Percentiles rank a stretch among this genome's conserved stretches.
phyloP scores from a whole-genome alignment of 106 monocot genomes.

The Dendrobium officinale region DNA sequence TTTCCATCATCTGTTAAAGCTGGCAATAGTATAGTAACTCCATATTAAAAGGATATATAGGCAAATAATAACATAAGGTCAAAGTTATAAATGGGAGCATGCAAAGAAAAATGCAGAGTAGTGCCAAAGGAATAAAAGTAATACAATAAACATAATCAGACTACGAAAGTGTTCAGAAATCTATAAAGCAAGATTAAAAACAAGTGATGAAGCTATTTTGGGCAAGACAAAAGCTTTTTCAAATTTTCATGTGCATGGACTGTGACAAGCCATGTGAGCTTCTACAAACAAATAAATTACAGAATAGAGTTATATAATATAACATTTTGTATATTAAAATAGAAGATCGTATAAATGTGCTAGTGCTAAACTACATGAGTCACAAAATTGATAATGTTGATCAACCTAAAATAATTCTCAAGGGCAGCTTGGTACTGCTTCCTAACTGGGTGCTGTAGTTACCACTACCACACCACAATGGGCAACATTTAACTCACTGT shows the following conservation, averaged over 20 bases:
- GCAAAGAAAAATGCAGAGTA: background rate
- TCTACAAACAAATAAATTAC: too few relatives aligned
- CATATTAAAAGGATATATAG: background rate
- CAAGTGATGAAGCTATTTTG: background rate
- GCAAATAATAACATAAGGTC: background rate
- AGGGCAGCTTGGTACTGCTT: background rate
- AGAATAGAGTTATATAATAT: background rate
- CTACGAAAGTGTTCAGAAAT: background rate
- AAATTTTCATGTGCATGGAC: background rate
- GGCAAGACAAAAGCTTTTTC: background rate
- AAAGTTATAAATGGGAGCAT: background rate
- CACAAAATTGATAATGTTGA: background rate
- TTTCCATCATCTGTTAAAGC: conserved; percentile 73
- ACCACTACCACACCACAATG: background rate
- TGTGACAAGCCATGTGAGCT: too few relatives aligned
- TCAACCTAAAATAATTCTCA: too few relatives aligned
- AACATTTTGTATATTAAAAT: background rate
- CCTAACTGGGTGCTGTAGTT: background rate
- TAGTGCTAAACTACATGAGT: background rate
- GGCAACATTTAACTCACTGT: background rate
- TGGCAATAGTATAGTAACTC: conserved; percentile 9
- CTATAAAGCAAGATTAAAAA: background rate
- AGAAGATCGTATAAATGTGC: background rate
- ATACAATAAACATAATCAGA: background rate
- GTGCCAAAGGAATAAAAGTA: background rate